These are phyloP conservation scores for Fusarium sp. DNA, from an alignment of 2,329 filamentous ascomycete genomes.

Conservation along the genomic window DNA sequence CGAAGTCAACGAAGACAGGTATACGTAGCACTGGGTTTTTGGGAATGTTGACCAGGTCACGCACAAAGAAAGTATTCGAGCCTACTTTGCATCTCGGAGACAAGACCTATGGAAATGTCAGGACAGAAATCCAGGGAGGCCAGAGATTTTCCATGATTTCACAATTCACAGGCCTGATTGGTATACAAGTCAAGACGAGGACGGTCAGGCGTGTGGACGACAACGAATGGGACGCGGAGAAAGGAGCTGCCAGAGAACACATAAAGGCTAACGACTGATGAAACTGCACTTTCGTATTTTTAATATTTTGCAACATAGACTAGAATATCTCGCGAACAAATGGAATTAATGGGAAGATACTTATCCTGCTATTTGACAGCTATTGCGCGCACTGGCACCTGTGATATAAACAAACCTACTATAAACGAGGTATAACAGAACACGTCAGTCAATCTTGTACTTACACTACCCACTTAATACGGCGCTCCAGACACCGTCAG, in stretches of 20 bases:
- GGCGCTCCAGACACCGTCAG: background rate
- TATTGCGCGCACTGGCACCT: background rate
- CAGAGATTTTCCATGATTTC: conserved; percentile 46
- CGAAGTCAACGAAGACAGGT: conserved; percentile 1
- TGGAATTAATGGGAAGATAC: background rate
- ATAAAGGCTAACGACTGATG: conserved; percentile 19
- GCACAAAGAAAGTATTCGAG: conserved; percentile 45
- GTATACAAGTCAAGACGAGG: conserved; percentile 44
- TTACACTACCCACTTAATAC: background rate
- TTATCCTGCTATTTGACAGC: background rate
- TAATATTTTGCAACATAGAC: conserved; percentile 6
- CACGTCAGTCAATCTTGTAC: background rate
- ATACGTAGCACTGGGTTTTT: background rate
- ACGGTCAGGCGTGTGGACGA: conserved; percentile 35
- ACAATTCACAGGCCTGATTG: conserved; percentile 35
- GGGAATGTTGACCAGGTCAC: conserved; percentile 11
- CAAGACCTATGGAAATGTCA: conserved; percentile 49
- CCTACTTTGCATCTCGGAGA: conserved; percentile 48
- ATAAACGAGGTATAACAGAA: background rate
- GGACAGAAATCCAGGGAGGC: conserved; percentile 49
- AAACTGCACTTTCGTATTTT: conserved; percentile 1
- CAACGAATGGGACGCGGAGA: conserved; percentile 25
- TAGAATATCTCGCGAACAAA: background rate
- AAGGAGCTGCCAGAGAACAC: conserved; percentile 15
- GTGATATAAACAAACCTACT: background rate